Evolutionary conservation across 345 rosid species (phyloP).

Genomic region (Salix brachista): DNA sequence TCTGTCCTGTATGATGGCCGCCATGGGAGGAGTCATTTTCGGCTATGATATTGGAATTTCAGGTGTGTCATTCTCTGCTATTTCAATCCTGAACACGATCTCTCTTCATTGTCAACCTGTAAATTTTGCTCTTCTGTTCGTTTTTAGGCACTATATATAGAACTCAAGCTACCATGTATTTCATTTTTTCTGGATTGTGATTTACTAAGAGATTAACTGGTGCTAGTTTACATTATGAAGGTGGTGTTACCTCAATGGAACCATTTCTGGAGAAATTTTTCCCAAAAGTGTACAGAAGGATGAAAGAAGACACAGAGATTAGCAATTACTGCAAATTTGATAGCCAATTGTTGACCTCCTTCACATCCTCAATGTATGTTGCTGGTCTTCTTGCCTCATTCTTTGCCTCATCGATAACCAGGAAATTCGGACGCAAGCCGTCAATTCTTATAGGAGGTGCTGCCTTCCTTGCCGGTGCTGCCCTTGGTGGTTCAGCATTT

Average conservation of each 20-base stretch:
- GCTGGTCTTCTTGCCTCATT: constrained; percentile 31
- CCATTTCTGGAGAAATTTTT: constrained; percentile 62
- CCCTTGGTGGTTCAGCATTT: constrained; percentile 62
- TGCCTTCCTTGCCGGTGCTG: constrained; percentile 67
- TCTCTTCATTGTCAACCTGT: too few species aligned
- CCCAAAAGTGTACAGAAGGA: constrained; percentile 45
- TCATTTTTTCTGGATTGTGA: too few species aligned
- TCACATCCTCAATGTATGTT: constrained; percentile 33
- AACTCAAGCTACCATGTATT: too few species aligned
- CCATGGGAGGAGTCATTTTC: constrained; percentile 83
- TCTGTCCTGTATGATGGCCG: constrained; percentile 76
- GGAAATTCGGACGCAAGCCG: constrained; percentile 61
- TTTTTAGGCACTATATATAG: too few species aligned
- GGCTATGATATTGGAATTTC: constrained; percentile 87
- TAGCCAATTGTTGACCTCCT: constrained; percentile 31
- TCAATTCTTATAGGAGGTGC: constrained; percentile 61
- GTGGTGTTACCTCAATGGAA: constrained; percentile 86
- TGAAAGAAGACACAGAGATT: constrained; percentile 41
- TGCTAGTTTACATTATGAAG: constrained; percentile 22
- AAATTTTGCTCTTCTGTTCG: too few species aligned
- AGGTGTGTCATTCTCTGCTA: constrained; percentile 32
- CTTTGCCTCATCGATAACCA: constrained; percentile 53
- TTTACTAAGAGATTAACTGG: neutral
- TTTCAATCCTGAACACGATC: too few species aligned
- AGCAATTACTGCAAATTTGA: constrained; percentile 43